These are phyloP conservation scores for Sarcodon aspratus DNA, from an alignment of 768 basidiomycete species.

Conservation along the genomic window DNA sequence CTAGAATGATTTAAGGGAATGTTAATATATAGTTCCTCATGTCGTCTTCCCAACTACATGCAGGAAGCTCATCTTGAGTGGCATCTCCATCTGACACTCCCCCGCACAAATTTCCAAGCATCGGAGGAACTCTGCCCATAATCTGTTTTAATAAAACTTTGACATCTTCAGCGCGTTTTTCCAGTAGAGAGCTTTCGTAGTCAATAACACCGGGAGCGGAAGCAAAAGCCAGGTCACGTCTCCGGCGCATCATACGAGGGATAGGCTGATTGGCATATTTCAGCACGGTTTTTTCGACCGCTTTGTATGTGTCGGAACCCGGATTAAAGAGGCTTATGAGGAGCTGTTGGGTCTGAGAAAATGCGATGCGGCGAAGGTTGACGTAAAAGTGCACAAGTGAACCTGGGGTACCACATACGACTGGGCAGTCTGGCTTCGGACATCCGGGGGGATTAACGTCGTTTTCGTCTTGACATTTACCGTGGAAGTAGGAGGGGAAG, in stretches of 20 bases:
- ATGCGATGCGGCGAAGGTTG: constrained; percentile 36
- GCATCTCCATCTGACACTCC: constrained; percentile 17
- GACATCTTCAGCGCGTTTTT: constrained; percentile 12
- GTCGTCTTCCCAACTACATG: constrained; percentile 47
- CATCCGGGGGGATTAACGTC: constrained; percentile 57
- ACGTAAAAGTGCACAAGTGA: constrained; percentile 62
- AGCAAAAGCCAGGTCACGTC: constrained; percentile 1
- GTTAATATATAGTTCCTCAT: constrained; percentile 55
- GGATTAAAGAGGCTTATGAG: constrained; percentile 25
- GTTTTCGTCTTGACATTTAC: constrained; percentile 48
- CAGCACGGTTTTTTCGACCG: constrained; percentile 28
- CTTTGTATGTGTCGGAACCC: constrained; percentile 27
- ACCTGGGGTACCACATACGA: constrained; percentile 76
- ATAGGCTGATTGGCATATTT: constrained; percentile 5
- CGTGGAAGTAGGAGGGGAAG: constrained; percentile 65
- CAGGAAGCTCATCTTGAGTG: constrained; percentile 19
- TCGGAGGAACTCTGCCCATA: constrained; percentile 18
- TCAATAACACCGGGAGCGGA: not conserved
- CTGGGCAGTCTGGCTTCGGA: constrained; percentile 69
- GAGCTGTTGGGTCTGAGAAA: constrained; percentile 25
- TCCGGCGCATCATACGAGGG: constrained; percentile 1
- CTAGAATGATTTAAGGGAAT: constrained; percentile 37
- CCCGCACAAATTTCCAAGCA: constrained; percentile 34
- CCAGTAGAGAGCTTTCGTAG: not conserved
- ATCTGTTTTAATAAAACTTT: constrained; percentile 18